Evolutionary conservation across 805 yeast species (phyloP).

Genomic region (Cyberlindnera meyerae): DNA sequence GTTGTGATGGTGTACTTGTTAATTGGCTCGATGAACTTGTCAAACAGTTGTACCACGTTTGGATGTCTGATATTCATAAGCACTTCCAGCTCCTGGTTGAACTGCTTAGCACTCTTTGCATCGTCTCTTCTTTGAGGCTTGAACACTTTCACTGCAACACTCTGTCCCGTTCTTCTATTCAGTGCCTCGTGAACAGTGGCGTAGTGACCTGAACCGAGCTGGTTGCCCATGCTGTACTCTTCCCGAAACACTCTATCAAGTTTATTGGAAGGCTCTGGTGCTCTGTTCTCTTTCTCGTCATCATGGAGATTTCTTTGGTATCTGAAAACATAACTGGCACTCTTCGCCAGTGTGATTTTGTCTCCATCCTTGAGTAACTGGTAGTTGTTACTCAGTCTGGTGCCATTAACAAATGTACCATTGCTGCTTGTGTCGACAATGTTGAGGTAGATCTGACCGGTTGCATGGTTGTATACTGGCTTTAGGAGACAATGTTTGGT

Average conservation of each 20-base stretch:
- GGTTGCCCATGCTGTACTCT: slow-evolving; percentile 44
- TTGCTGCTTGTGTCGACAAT: slow-evolving; percentile 54
- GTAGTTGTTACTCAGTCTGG: slow-evolving; percentile 40
- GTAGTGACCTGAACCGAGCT: slow-evolving; percentile 73
- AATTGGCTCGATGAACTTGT: slow-evolving; percentile 52
- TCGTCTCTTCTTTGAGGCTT: slow-evolving; percentile 47
- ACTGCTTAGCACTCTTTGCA: slow-evolving; percentile 34
- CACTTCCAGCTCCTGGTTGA: slow-evolving; percentile 65
- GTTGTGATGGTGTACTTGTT: slow-evolving; percentile 38
- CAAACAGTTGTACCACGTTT: slow-evolving; percentile 62
- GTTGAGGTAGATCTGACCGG: slow-evolving; percentile 34
- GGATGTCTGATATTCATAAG: slow-evolving; percentile 62
- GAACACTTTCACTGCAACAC: slow-evolving; percentile 72
- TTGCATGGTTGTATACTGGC: slow-evolving; percentile 34
- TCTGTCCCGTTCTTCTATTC: slow-evolving; percentile 50
- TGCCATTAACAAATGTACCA: slow-evolving; percentile 64
- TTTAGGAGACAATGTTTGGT: slow-evolving; percentile 57
- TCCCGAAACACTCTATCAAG: slow-evolving; percentile 44
- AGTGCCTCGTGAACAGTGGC: slow-evolving; percentile 75
- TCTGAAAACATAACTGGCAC: slow-evolving; percentile 46
- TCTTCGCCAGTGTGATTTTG: slow-evolving; percentile 51
- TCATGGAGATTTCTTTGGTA: slow-evolving; percentile 27
- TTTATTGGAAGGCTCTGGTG: not conserved
- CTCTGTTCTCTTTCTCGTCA: slow-evolving; percentile 16
- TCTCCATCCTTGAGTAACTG: slow-evolving; percentile 59